Percentiles rank a stretch among this genome's conserved stretches.
These are phyloP conservation scores for Solanum gracilifrons DNA, from an alignment of 257 asterid species.

Conservation along the genomic window DNA sequence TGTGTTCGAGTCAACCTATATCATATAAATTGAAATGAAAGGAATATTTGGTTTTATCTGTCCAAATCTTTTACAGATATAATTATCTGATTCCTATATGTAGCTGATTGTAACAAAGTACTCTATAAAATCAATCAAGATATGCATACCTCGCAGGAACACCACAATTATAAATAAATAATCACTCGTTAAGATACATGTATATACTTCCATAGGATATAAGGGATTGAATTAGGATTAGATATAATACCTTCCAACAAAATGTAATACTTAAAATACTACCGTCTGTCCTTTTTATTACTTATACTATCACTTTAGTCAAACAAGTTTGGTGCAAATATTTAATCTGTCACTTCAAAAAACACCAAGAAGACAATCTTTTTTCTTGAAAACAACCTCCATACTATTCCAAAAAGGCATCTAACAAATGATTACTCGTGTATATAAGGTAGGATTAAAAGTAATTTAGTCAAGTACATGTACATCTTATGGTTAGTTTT, in stretches of 20 bases:
- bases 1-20: not conserved
- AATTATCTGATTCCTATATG: not conserved
- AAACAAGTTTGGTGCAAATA: not conserved
- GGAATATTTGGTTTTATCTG: no score
- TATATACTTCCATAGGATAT: not conserved
- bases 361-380: not conserved
- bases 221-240: not conserved
- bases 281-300: not conserved
- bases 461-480: not conserved
- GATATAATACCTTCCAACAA: not conserved
- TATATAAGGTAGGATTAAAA: not conserved
- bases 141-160: not conserved
- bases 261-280: not conserved
- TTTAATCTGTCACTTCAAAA: not conserved
- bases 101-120: fast-evolving
- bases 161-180: not conserved
- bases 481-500: not conserved
- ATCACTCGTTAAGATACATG: not conserved
- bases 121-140: not conserved
- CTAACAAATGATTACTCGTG: not conserved
- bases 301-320: no score
- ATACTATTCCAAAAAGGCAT: not conserved
- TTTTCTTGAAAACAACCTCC: not conserved
- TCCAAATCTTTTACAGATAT: not conserved
- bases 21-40: not conserved